Conservation (phyloP, 768 basidiomycete species). For the Hydnomerulius pinastri region DNA sequence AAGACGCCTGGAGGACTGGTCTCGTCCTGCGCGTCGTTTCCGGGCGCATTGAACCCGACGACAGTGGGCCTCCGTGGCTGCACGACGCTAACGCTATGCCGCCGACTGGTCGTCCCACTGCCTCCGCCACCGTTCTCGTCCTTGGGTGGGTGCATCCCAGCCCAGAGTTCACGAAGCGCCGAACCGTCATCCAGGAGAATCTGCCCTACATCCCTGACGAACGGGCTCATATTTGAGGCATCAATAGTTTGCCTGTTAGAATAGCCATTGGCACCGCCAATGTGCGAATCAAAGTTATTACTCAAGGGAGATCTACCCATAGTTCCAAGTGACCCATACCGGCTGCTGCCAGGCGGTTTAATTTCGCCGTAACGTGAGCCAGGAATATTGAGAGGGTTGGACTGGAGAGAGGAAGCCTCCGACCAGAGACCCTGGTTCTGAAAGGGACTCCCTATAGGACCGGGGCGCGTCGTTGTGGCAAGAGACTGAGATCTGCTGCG, state of each 20-base stretch:
- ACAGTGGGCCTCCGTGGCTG: conserved; percentile 69
- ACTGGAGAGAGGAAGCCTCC: conserved; percentile 48
- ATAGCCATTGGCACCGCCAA: conserved; percentile 49
- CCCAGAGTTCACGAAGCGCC: conserved; percentile 74
- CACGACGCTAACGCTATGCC: conserved; percentile 83
- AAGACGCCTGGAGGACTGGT: conserved; percentile 32
- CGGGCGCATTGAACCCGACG: conserved; percentile 69
- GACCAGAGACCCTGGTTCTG: conserved; percentile 53
- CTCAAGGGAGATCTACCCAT: conserved; percentile 57
- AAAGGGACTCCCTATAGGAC: conserved; percentile 52
- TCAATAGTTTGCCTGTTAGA: conserved; percentile 47
- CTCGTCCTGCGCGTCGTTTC: conserved; percentile 46
- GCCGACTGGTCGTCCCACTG: conserved; percentile 79
- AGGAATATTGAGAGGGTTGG: conserved; percentile 60
- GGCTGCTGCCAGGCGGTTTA: conserved; percentile 60
- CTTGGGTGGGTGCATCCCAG: conserved; percentile 62
- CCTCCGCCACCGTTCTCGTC: conserved; percentile 65
- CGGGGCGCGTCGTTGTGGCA: conserved; percentile 57
- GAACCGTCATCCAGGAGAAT: conserved; percentile 75
- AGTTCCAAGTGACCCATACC: conserved; percentile 64
- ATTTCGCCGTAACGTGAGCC: conserved; percentile 58
- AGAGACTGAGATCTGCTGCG: conserved; percentile 80
- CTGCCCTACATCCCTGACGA: conserved; percentile 80
- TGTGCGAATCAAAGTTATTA: conserved; percentile 50
- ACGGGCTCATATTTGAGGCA: conserved; percentile 81